Conservation (phyloP, 257 asterid species). For the Fraxinus anomala region DNA sequence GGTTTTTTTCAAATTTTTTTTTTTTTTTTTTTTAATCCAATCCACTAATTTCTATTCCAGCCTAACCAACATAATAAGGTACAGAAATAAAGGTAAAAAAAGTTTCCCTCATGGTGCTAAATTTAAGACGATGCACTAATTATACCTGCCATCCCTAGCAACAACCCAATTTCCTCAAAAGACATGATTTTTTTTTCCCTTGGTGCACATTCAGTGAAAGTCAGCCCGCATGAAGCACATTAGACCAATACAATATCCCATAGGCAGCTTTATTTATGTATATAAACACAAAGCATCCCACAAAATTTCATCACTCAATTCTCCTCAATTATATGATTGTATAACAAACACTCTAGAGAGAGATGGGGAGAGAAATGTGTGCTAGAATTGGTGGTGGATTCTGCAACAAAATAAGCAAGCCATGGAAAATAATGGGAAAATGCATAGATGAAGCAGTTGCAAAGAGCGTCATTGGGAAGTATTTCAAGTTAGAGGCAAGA, state of each 20-base stretch:
- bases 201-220: conserved; percentile 34
- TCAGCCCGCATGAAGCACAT: conserved; percentile 32
- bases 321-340: conserved; percentile 8
- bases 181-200: conserved; percentile 40
- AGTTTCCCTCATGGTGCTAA: not conserved
- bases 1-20: no score
- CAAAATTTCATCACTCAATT: not conserved
- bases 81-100: conserved; percentile 10
- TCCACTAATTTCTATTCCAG: no score
- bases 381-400: conserved; percentile 6
- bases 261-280: conserved; percentile 6
- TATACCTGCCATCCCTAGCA: conserved; percentile 37
- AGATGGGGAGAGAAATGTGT: conserved; percentile 45
- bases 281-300: conserved; percentile 14
- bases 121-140: conserved; percentile 44
- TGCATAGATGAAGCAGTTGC: conserved; percentile 46
- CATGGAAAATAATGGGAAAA: conserved; percentile 42
- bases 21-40: no score
- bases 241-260: conserved; percentile 14
- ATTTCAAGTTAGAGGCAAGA: conserved; percentile 62
- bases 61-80: not conserved
- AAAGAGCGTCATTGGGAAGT: conserved; percentile 54
- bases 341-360: conserved; percentile 10
- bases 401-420: conserved; percentile 20
- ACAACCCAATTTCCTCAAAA: conserved; percentile 42